These are phyloP conservation scores for Gnetum montanum DNA, from an alignment of 75 land plant genomes.

Conservation along the genomic window DNA sequence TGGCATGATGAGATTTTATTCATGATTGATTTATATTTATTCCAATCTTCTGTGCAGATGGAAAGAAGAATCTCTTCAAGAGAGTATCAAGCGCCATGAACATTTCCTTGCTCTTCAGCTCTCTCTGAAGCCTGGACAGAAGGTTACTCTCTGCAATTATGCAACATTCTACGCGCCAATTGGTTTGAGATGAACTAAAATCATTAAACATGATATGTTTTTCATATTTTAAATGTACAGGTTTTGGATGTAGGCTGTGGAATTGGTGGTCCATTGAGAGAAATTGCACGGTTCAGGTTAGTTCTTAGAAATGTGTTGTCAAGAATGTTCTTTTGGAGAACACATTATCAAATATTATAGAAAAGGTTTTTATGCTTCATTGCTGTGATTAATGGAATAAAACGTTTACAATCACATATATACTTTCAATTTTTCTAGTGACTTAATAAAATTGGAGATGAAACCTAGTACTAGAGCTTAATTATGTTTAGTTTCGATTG, in stretches of 20 bases:
- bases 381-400: too few relatives aligned
- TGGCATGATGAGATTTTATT: too few relatives aligned
- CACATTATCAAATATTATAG: too few relatives aligned
- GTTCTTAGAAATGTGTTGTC: too few relatives aligned
- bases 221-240: conserved; percentile 19
- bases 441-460: too few relatives aligned
- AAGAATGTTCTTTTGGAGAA: too few relatives aligned
- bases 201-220: background rate
- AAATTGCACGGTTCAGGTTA: conserved; percentile 88
- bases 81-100: conserved; percentile 96
- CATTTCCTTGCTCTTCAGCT: conserved; percentile 93
- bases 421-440: too few relatives aligned
- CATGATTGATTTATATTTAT: too few relatives aligned
- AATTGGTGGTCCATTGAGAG: conserved; percentile 92
- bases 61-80: conserved; percentile 75
- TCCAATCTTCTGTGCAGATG: conserved; percentile 58
- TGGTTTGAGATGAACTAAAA: background rate
- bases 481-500: too few relatives aligned
- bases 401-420: too few relatives aligned
- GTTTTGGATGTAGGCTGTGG: conserved; percentile 98
- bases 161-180: background rate
- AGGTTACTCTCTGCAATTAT: conserved; percentile 33
- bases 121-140: conserved; percentile 72
- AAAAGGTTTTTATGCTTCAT: too few relatives aligned
- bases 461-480: too few relatives aligned